Evolutionary conservation across 164 flowering plant species (phyloP), one percentile per base, ranked within the genome.

Genomic region (Dillenia turbinata): DNA sequence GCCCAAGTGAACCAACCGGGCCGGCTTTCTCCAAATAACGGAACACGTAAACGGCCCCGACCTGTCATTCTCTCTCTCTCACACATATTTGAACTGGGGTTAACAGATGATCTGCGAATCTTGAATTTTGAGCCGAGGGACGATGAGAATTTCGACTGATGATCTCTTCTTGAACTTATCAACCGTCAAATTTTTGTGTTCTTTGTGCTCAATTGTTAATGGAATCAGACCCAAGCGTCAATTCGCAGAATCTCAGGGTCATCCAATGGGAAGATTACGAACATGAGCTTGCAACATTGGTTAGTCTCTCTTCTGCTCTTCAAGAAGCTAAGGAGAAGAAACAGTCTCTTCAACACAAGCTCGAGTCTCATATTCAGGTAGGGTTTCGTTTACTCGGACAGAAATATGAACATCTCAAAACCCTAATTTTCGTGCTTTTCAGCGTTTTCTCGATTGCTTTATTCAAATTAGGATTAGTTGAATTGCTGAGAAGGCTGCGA

Each of bases 231-330:
- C 60, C 19, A 54, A 6, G 49, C 48, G 49, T 47, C 1, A 24
- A 61, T 15, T 15, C 65, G 8, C 52, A 51, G 16, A 19, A 64
- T 43, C 70, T 60, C 45, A 82, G 76, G 56, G 65, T 84, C 5
- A 78, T 90, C 60, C 75, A 88, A 53, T 92, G 98, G 98, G 98
- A 88, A 61, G 97, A 94, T 66, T 82, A 73, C 70, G 85, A 89
- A 63, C 91, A 85, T 47, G 97, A 89, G 74, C 78, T 86, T 9
- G 87, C 86, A 9, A 75, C 96, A 14, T 63, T 94, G 14, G 80
- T 82, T 68, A 94, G 98, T 71, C 86, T 94, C 33, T 82, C 96
- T 4, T 84, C 91, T 5, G 92, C 95, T 3, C 69, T 86, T 59
- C 68, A 70, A 10, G 82, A 84, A 68, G 81, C 92, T 56, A 72